These are phyloP conservation scores for Pyrrhoderma lamaoense DNA, from an alignment of 1,284 basidiomycete species.

Conservation along the genomic window DNA sequence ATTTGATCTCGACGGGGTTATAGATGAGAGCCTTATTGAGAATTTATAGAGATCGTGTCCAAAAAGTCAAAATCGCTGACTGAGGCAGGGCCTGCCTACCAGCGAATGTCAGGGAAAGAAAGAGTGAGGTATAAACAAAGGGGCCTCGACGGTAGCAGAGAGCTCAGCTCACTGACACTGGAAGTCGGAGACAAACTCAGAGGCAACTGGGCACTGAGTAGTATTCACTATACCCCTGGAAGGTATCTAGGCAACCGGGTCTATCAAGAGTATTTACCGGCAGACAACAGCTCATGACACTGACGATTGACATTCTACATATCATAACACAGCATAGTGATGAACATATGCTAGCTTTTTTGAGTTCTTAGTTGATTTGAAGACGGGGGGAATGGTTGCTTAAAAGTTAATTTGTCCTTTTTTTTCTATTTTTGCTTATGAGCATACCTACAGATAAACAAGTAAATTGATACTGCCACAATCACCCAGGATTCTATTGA, in stretches of 20 bases:
- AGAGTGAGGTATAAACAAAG: constrained; percentile 5
- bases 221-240: neutral
- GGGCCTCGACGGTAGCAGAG: neutral
- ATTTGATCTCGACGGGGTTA: constrained; percentile 14
- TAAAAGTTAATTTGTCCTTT: too few relatives aligned
- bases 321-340: neutral
- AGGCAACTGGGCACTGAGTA: too few relatives aligned
- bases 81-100: constrained; percentile 11
- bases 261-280: neutral
- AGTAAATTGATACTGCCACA: too few relatives aligned
- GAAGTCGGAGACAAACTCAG: neutral
- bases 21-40: constrained; percentile 3
- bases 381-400: too few relatives aligned
- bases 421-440: too few relatives aligned
- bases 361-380: too few relatives aligned
- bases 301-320: too few relatives aligned
- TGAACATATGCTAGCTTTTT: too few relatives aligned
- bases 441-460: too few relatives aligned
- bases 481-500: too few relatives aligned
- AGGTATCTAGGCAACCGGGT: constrained; percentile 6
- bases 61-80: neutral
- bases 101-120: neutral
- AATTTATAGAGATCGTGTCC: neutral
- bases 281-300: too few relatives aligned
- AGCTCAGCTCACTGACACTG: constrained; percentile 2